Conservation (phyloP, 352 stramenopile species). For the Globisporangium perplexum region DNA sequence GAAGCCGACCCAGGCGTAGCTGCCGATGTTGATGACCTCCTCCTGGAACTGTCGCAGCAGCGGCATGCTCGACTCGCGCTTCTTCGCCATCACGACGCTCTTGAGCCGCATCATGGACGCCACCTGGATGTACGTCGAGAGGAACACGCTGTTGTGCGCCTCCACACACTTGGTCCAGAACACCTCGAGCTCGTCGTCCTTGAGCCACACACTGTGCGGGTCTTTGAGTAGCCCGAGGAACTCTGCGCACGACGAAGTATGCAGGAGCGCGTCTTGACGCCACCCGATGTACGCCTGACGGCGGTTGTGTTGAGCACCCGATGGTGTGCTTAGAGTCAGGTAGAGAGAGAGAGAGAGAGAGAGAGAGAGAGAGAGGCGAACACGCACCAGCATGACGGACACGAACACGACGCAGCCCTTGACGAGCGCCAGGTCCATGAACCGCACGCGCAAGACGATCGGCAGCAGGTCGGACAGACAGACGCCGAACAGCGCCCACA, state of each 20-base stretch:
- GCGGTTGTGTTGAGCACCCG: too few species aligned
- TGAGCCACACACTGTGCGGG: conserved; percentile 25
- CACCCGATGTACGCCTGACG: conserved; percentile 32
- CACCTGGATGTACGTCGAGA: conserved; percentile 25
- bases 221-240: conserved; percentile 23
- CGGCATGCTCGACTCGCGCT: conserved; percentile 18
- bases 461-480: conserved; percentile 27
- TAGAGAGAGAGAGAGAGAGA: neutral
- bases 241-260: conserved; percentile 14
- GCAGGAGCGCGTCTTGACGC: conserved; percentile 26
- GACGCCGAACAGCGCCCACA: conserved; percentile 34
- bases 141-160: conserved; percentile 30
- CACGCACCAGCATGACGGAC: conserved; percentile 31
- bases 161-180: conserved; percentile 38
- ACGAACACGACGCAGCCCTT: conserved; percentile 37
- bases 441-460: conserved; percentile 31
- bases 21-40: conserved; percentile 26
- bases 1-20: conserved; percentile 55
- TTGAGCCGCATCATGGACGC: conserved; percentile 31
- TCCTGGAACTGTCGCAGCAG: conserved; percentile 25
- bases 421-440: conserved; percentile 41
- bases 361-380: neutral
- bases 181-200: conserved; percentile 30
- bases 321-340: too few species aligned
- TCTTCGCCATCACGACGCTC: conserved; percentile 23